Conservation (phyloP, 1,284 basidiomycete genomes). For the Ustilago esculenta region DNA sequence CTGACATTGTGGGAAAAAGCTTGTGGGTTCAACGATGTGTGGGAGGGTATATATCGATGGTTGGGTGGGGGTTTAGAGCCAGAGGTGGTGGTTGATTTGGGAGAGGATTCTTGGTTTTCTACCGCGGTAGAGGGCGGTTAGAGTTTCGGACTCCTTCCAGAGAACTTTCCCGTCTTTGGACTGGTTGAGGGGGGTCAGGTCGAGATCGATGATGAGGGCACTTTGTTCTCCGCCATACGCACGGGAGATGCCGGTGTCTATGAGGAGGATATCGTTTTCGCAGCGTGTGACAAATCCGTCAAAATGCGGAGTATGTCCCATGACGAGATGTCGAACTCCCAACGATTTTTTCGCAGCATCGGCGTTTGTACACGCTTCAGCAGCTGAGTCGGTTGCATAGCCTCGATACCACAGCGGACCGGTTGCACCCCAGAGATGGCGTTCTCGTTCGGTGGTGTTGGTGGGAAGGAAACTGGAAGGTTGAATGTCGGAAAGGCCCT, state of each 20-base stretch:
- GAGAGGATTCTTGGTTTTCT: constrained; percentile 37
- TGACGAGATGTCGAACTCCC: constrained; percentile 43
- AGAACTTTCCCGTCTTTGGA: not conserved
- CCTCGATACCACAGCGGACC: constrained; percentile 65
- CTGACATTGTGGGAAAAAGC: not conserved
- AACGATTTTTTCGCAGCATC: constrained; percentile 15
- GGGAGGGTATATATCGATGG: not conserved
- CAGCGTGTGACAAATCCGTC: constrained; percentile 60
- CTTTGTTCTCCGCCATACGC: constrained; percentile 63
- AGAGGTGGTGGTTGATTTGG: not conserved
- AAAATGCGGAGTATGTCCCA: constrained; percentile 64
- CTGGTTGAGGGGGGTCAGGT: constrained; percentile 16
- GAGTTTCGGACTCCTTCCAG: constrained; percentile 34
- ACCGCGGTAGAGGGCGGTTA: constrained; percentile 47
- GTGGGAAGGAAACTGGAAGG: constrained; percentile 30
- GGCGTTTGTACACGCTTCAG: constrained; percentile 42
- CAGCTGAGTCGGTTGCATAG: constrained; percentile 49
- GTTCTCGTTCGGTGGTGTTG: constrained; percentile 45
- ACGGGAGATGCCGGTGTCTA: constrained; percentile 63
- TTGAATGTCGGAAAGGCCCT: constrained; percentile 32
- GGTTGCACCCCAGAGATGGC: constrained; percentile 39
- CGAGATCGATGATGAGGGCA: constrained; percentile 58
- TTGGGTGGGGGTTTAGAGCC: constrained; percentile 13
- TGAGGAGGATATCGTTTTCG: constrained; percentile 47
- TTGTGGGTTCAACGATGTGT: too few relatives aligned